Conservation (phyloP, 2,329 filamentous ascomycete genomes). For the Colletotrichum eleusines region DNA sequence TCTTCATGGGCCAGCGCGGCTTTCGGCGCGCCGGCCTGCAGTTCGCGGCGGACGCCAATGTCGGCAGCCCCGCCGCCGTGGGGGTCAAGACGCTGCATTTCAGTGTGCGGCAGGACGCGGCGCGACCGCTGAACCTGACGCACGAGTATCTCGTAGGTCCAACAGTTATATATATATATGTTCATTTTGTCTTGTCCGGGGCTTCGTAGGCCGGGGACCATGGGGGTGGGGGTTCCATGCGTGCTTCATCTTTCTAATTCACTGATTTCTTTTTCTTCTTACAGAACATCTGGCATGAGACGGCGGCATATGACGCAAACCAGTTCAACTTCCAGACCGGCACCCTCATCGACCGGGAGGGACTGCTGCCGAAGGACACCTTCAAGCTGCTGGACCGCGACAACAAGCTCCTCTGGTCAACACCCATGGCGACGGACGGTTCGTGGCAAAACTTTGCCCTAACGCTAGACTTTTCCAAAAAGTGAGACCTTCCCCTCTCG, state of each 20-base stretch:
- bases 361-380: conserved; percentile 25
- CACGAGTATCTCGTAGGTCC: conserved; percentile 52
- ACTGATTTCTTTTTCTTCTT: background rate
- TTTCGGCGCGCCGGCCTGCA: conserved; percentile 61
- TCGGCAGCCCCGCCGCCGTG: conserved; percentile 50
- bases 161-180: background rate
- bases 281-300: conserved; percentile 54
- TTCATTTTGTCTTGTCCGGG: no score
- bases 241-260: background rate
- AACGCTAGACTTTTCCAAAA: conserved; percentile 41
- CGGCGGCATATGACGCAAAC: conserved; percentile 52
- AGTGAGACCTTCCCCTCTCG: conserved; percentile 10
- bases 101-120: conserved; percentile 50
- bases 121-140: conserved; percentile 51
- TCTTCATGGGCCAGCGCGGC: conserved; percentile 60
- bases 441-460: conserved; percentile 44
- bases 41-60: conserved; percentile 57
- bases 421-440: conserved; percentile 30
- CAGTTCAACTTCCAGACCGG: conserved; percentile 55
- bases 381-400: conserved; percentile 42
- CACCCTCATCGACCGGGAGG: conserved; percentile 46
- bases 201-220: no score
- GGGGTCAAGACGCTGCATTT: conserved; percentile 54
- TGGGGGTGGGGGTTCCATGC: background rate
- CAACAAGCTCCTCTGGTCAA: conserved; percentile 41